phyloP scores from a whole-genome alignment of 805 yeast species.

The Candida awuae region DNA sequence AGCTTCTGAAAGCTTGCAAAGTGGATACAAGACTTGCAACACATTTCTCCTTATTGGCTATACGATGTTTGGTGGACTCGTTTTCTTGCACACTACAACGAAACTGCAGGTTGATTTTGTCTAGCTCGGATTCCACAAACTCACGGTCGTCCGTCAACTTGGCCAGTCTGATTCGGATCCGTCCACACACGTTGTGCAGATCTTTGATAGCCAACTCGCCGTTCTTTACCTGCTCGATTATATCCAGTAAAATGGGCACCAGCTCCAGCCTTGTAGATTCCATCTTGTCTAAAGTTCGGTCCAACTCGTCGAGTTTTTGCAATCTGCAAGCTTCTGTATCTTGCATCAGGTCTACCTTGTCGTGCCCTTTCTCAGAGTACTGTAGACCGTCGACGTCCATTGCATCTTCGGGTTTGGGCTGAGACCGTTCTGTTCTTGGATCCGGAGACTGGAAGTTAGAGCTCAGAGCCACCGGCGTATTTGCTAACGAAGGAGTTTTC shows the following conservation, averaged over 20 bases:
- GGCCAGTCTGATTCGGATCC: conserved; percentile 35
- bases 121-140: conserved; percentile 25
- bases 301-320: neutral
- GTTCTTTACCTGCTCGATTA: conserved; percentile 32
- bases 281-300: conserved; percentile 8
- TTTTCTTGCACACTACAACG: conserved; percentile 26
- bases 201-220: conserved; percentile 37
- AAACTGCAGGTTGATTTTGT: conserved; percentile 28
- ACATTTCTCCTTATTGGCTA: conserved; percentile 9
- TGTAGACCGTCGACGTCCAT: no score
- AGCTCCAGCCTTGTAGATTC: conserved; percentile 31
- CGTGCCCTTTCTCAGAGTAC: neutral
- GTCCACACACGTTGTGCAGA: conserved; percentile 38
- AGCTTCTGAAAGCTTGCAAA: no score
- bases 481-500: neutral
- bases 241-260: conserved; percentile 33
- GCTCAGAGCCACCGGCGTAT: no score
- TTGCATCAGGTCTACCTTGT: neutral
- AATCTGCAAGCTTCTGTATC: neutral
- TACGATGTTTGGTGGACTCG: conserved; percentile 3
- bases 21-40: neutral
- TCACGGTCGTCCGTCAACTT: conserved; percentile 34
- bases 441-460: no score
- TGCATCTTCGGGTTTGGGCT: no score
- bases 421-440: no score